Evolutionary conservation across 495 filamentous ascomycete species (phyloP).

Genomic region (Penicillium cataractarum): DNA sequence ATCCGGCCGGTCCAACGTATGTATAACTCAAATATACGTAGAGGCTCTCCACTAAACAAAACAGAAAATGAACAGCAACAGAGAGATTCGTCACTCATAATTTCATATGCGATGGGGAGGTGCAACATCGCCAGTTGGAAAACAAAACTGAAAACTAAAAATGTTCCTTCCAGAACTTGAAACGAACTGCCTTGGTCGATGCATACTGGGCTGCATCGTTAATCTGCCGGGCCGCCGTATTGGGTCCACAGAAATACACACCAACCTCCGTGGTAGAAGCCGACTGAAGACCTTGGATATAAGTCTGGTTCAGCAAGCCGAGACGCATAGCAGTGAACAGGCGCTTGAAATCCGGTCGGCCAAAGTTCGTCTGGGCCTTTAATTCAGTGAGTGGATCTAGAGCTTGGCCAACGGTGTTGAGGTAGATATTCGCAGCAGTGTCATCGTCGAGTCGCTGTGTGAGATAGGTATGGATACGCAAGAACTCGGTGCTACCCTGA

Average conservation of each 20-base stretch:
- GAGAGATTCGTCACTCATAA: slow-evolving; percentile 31
- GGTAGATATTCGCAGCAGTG: slow-evolving; percentile 92
- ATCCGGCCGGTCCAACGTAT: slow-evolving; percentile 8
- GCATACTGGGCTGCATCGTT: slow-evolving; percentile 73
- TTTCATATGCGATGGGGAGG: slow-evolving; percentile 18
- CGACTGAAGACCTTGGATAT: slow-evolving; percentile 76
- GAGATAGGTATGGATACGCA: slow-evolving; percentile 97
- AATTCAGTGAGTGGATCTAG: slow-evolving; percentile 93
- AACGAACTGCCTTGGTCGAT: slow-evolving; percentile 76
- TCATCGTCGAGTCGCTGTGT: slow-evolving; percentile 91
- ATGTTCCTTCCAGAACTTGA: slow-evolving; percentile 99
- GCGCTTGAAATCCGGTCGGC: slow-evolving; percentile 84
- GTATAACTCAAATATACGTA: slow-evolving; percentile 6
- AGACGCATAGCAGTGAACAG: slow-evolving; percentile 86
- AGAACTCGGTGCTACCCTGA: slow-evolving; percentile 78
- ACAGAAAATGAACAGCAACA: background rate
- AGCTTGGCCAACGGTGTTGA: slow-evolving; percentile 87
- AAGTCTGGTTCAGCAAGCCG: slow-evolving; percentile 81
- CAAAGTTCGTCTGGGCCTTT: slow-evolving; percentile 89
- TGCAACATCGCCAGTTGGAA: background rate
- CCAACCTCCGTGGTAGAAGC: slow-evolving; percentile 80
- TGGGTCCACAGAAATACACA: slow-evolving; percentile 96
- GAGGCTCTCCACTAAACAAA: background rate
- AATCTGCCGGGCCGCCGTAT: slow-evolving; percentile 80
- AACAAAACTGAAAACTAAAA: slow-evolving; percentile 39